Evolutionary conservation across 805 yeast species (phyloP).

Genomic region (Suhomyces sp.): DNA sequence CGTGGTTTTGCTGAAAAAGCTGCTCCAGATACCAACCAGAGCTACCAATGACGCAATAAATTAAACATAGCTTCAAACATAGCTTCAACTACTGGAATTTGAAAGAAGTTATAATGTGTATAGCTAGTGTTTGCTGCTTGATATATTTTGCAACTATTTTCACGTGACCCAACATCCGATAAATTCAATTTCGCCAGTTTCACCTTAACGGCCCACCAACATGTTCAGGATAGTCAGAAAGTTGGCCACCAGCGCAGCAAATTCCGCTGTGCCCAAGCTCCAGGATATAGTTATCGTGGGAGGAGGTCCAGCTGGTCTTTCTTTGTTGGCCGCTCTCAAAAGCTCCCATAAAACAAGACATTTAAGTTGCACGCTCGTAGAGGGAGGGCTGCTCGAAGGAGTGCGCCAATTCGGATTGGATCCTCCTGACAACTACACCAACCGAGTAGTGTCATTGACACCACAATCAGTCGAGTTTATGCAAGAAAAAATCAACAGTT

Average conservation of each 20-base stretch:
- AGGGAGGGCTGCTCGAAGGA: constrained; percentile 58
- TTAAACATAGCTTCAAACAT: too few relatives aligned
- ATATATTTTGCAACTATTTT: neutral
- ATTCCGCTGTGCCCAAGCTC: constrained; percentile 4
- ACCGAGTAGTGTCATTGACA: constrained; percentile 82
- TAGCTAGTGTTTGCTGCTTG: too few relatives aligned
- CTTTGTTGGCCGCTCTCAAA: constrained; percentile 78
- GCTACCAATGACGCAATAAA: too few relatives aligned
- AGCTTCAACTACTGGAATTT: too few relatives aligned
- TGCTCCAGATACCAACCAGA: too few relatives aligned
- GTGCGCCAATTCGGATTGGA: constrained; percentile 44
- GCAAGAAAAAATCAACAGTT: constrained; percentile 62
- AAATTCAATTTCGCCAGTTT: neutral
- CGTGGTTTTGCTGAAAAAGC: too few relatives aligned
- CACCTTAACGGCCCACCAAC: neutral
- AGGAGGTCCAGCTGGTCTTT: constrained; percentile 96
- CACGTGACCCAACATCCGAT: neutral
- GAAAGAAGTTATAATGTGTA: too few relatives aligned
- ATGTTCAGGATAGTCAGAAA: constrained; percentile 5
- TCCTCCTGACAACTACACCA: constrained; percentile 57
- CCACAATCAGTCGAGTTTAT: constrained; percentile 72
- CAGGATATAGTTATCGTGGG: constrained; percentile 85
- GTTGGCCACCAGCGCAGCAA: constrained; percentile 6
- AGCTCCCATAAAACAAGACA: constrained; percentile 58
- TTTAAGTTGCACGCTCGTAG: constrained; percentile 67